Evolutionary conservation across 305 asterid species (phyloP).

Genomic region (Striga hermonthica): DNA sequence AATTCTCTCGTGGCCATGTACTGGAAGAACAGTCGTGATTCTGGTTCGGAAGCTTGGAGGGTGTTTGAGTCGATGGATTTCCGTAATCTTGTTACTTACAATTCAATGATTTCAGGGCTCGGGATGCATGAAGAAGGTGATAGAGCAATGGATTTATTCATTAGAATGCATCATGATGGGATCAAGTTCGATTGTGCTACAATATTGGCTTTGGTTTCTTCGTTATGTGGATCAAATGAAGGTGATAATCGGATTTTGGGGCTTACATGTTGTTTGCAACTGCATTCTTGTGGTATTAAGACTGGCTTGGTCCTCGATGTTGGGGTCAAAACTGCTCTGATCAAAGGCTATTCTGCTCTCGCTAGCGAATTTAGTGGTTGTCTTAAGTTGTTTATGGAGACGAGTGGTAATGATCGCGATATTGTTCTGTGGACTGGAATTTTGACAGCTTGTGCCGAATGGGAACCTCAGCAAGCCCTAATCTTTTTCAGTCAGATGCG

Average conservation of each 20-base stretch:
- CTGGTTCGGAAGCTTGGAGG: conserved; percentile 52
- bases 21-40: conserved; percentile 41
- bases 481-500: conserved; percentile 54
- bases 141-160: conserved; percentile 46
- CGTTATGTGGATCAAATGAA: conserved; percentile 36
- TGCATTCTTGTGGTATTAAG: conserved; percentile 54
- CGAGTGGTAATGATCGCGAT: conserved; percentile 41
- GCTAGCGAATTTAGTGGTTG: conserved; percentile 49
- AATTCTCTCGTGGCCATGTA: conserved; percentile 77
- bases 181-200: conserved; percentile 62
- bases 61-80: conserved; percentile 49
- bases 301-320: conserved; percentile 49
- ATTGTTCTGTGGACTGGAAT: conserved; percentile 67
- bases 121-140: conserved; percentile 39
- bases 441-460: conserved; percentile 54
- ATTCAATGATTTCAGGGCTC: conserved; percentile 66
- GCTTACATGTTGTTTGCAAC: conserved; percentile 41
- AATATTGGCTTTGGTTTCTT: conserved; percentile 54
- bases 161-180: conserved; percentile 50
- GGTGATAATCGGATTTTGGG: conserved; percentile 30
- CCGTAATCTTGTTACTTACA: conserved; percentile 63
- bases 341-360: conserved; percentile 61
- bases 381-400: conserved; percentile 52
- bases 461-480: conserved; percentile 50
- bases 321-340: conserved; percentile 63